Percentiles rank a stretch among this genome's conserved stretches.
Evolutionary conservation across 2,329 filamentous ascomycete species (phyloP).

Genomic region (Amesomyces nigricolor): DNA sequence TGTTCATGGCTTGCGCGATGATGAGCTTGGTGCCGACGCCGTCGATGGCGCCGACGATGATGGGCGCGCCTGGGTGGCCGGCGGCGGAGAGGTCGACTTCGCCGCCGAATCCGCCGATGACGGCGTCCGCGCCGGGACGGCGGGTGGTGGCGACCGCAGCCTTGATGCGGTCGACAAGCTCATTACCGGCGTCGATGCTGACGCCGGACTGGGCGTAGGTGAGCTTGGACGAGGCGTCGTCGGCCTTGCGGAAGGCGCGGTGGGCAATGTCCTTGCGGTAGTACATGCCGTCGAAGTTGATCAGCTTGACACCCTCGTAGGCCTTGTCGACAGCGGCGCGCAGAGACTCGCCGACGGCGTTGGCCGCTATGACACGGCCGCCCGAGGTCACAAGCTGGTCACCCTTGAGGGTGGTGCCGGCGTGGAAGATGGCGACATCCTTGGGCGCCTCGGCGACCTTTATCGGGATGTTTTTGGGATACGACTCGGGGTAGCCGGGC

Average conservation of each 20-base stretch:
- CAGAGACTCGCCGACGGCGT: conserved; percentile 65
- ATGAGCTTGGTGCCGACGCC: conserved; percentile 96
- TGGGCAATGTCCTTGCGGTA: conserved; percentile 90
- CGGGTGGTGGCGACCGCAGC: conserved; percentile 78
- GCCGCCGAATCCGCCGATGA: conserved; percentile 94
- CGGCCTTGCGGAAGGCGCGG: conserved; percentile 53
- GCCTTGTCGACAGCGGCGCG: conserved; percentile 78
- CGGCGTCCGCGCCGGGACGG: conserved; percentile 80
- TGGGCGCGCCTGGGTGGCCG: conserved; percentile 68
- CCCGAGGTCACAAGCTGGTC: conserved; percentile 68
- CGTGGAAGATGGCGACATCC: conserved; percentile 79
- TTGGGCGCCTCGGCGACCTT: conserved; percentile 41
- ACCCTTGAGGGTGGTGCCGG: conserved; percentile 67
- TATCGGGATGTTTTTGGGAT: conserved; percentile 69
- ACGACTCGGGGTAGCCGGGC: conserved; percentile 81
- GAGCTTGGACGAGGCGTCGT: conserved; percentile 48
- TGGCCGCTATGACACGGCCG: conserved; percentile 90
- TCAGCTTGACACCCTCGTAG: conserved; percentile 75
- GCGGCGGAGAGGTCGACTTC: conserved; percentile 72
- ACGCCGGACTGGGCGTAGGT: conserved; percentile 94
- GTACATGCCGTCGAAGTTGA: conserved; percentile 84
- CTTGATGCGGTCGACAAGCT: conserved; percentile 89
- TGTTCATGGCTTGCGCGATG: conserved; percentile 82
- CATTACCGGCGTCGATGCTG: conserved; percentile 89
- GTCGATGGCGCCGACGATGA: conserved; percentile 90